These are phyloP conservation scores for Coemansia sp. DNA, from an alignment of 192 early-diverging fungal genomes.

Conservation along the genomic window DNA sequence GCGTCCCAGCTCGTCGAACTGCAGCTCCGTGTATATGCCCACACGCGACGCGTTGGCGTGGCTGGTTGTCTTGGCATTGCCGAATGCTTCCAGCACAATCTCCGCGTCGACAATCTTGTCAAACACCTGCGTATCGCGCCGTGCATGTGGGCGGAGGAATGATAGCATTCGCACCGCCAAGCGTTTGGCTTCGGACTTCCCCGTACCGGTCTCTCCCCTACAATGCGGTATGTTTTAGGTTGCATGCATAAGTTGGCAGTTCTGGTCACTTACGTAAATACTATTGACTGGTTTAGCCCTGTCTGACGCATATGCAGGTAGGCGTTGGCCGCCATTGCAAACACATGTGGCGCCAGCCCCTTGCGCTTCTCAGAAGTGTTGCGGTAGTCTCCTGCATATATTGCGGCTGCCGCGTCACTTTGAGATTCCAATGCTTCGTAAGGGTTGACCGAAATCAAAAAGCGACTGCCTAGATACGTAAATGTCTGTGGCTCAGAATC, in stretches of 20 bases:
- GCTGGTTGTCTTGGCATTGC: slow-evolving; percentile 72
- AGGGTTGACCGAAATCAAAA: slow-evolving; percentile 71
- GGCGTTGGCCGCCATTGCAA: slow-evolving; percentile 78
- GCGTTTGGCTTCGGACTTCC: slow-evolving; percentile 79
- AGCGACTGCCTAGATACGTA: slow-evolving; percentile 66
- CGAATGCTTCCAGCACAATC: slow-evolving; percentile 82
- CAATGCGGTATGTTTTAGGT: slow-evolving; percentile 27
- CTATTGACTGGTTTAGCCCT: slow-evolving; percentile 84
- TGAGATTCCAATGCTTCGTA: slow-evolving; percentile 59
- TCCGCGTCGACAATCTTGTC: slow-evolving; percentile 68
- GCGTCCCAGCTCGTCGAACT: slow-evolving; percentile 89
- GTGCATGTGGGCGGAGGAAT: slow-evolving; percentile 64
- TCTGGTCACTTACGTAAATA: slow-evolving; percentile 71
- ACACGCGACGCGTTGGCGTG: slow-evolving; percentile 83
- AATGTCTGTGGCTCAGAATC: slow-evolving; percentile 58
- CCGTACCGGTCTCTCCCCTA: slow-evolving; percentile 80
- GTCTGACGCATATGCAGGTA: slow-evolving; percentile 86
- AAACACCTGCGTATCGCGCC: slow-evolving; percentile 69
- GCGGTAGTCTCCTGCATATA: slow-evolving; percentile 73
- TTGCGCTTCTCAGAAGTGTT: slow-evolving; percentile 56
- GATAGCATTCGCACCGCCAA: slow-evolving; percentile 65
- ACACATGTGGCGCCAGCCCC: slow-evolving; percentile 71
- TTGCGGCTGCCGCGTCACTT: slow-evolving; percentile 61
- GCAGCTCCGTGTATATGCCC: slow-evolving; percentile 82
- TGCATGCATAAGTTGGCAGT: not conserved